Percentiles rank a stretch among this genome's conserved stretches.
These are phyloP conservation scores for Umbellularia californica DNA, from an alignment of 164 flowering plant species.

Conservation along the genomic window DNA sequence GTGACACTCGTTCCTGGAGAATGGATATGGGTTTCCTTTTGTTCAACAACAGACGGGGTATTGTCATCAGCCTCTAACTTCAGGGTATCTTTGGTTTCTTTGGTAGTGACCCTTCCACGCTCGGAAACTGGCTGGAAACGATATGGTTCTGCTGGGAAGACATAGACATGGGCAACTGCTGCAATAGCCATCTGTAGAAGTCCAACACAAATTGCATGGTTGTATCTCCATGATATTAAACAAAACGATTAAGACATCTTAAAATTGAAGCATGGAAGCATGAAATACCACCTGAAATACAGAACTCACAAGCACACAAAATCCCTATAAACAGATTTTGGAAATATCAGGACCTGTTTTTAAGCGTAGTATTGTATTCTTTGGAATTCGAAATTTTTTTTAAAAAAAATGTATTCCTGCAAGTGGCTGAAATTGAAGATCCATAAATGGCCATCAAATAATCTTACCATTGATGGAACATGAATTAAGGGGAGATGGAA, in stretches of 20 bases:
- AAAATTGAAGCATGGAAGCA: not conserved
- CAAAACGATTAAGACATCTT: not conserved
- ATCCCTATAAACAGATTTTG: no score
- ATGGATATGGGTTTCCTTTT: constrained; percentile 47
- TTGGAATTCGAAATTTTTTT: no score
- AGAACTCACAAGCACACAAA: not conserved
- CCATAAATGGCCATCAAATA: no score
- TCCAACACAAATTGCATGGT: not conserved
- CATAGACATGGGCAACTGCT: constrained; percentile 74
- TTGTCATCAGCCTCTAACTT: constrained; percentile 40
- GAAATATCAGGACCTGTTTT: no score
- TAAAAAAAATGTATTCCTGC: no score
- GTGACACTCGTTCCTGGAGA: constrained; percentile 80
- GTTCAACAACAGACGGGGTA: constrained; percentile 46
- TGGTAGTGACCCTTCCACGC: constrained; percentile 38
- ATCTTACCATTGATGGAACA: no score
- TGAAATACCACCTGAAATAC: not conserved
- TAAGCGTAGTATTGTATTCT: no score
- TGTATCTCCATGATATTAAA: not conserved
- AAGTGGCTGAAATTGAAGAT: no score
- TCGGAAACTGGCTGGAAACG: constrained; percentile 39
- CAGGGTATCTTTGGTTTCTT: constrained; percentile 33
- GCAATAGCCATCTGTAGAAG: constrained; percentile 77
- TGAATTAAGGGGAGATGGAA: no score
- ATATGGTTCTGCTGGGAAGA: constrained; percentile 71